phyloP scores from a whole-genome alignment of 2,329 filamentous ascomycete species.

The Cladosporium velox region DNA sequence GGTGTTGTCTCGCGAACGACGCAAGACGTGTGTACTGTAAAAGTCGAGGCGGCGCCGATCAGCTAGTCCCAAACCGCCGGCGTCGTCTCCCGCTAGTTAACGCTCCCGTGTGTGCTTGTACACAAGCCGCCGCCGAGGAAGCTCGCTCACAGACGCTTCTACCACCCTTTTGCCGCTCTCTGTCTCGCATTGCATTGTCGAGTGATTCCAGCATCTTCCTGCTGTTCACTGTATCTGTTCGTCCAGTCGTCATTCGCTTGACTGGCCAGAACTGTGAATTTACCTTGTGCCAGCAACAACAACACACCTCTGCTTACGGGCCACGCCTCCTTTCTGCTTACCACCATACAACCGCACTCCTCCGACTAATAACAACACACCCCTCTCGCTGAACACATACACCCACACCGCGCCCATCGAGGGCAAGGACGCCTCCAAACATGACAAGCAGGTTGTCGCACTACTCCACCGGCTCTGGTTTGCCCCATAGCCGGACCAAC shows the following conservation, averaged over 20 bases:
- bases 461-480: conserved; percentile 62
- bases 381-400: conserved; percentile 13
- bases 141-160: not conserved
- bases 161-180: not conserved
- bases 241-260: conserved; percentile 19
- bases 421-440: conserved; percentile 34
- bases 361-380: conserved; percentile 1
- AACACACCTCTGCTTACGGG: not conserved
- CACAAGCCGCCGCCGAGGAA: conserved; percentile 9
- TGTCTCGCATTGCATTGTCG: not conserved
- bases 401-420: not conserved
- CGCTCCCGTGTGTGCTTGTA: conserved; percentile 2
- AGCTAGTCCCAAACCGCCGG: conserved; percentile 11
- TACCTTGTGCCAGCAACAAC: not conserved
- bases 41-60: conserved; percentile 6
- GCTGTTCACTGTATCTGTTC: not conserved
- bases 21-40: not conserved
- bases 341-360: not conserved
- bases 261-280: not conserved
- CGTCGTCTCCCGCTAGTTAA: not conserved
- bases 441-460: conserved; percentile 65
- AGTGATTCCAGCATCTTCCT: not conserved
- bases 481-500: conserved; percentile 55
- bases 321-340: conserved; percentile 17
- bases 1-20: conserved; percentile 5